Evolutionary conservation across 2,329 filamentous ascomycete genomes (phyloP), one percentile per base, ranked within the genome.

Genomic region (Ramularia endophylla): DNA sequence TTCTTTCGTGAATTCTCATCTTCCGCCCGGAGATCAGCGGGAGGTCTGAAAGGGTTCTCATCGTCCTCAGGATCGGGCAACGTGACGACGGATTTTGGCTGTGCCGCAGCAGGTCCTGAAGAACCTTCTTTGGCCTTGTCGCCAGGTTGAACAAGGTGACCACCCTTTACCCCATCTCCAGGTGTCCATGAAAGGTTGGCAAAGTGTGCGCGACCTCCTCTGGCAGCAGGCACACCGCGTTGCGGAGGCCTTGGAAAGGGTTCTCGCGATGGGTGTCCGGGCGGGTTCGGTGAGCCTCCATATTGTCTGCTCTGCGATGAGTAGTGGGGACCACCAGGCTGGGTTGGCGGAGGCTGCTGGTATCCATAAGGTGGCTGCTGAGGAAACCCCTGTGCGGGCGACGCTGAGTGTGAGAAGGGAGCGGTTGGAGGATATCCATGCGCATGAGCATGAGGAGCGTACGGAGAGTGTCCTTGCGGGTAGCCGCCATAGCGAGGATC

Each of bases 141-240:
- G 8, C 46, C 52, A 30, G 56, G 52, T 43, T 57, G 49, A 3
- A 60, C 63, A 17, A 65, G 60, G 41, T 69, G 70, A 43, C 75
- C 69, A 58, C 74, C 75, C 53, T 72, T 70, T 40, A 72, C 70
- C 13, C 73, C 69, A 36, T 71, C 70, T 25, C 70, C 71, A 31
- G 79, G 73, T 41, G 77, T 83, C 83, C 86, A 89, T 33, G 87
- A 85, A 2, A 80, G 61, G 64, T 85, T 78, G 64, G 81, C 73
- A 69, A 83, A 76, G 65, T 81, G 68, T 48, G 70, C 72, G 50
- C 75, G 68, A 27, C 80, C 56, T 17, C 51, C 56, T 40, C 58
- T 43, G n/a, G 36, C 35, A 30, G n/a, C 47, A 9, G 79, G 73
- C 6, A 73, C 72, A 43, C 73, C 71, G 11, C 59, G 54, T 31